phyloP scores from a whole-genome alignment of 1,284 basidiomycete species.

The Bondarzewia mesenterica region DNA sequence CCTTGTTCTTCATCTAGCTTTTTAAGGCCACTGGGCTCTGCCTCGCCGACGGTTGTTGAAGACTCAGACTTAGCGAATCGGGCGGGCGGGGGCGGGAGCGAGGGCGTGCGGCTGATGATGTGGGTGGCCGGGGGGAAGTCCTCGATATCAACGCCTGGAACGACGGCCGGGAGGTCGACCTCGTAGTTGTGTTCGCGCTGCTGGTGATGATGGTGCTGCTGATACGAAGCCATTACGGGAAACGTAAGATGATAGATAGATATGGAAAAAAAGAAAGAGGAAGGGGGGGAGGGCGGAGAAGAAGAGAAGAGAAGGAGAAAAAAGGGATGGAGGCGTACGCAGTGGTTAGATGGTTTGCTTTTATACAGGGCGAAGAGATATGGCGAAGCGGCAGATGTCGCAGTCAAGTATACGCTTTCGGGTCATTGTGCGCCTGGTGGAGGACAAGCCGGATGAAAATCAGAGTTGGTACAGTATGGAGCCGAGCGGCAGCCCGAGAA shows the following conservation, averaged over 20 bases:
- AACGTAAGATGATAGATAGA: background rate
- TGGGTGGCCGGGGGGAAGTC: background rate
- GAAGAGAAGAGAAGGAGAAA: background rate
- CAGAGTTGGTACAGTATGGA: too few relatives aligned
- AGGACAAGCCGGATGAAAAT: background rate
- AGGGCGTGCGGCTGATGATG: background rate
- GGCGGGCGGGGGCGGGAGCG: background rate
- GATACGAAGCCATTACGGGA: background rate
- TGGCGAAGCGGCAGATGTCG: background rate
- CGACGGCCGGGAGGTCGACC: background rate
- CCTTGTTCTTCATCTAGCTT: slow-evolving; percentile 26
- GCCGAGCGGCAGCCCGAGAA: too few relatives aligned
- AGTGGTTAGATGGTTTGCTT: background rate
- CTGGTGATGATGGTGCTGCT: background rate
- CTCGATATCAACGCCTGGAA: background rate
- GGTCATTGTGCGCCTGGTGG: background rate
- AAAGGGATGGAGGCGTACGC: background rate
- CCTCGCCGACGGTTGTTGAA: background rate
- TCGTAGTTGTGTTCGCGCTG: background rate
- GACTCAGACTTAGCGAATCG: background rate
- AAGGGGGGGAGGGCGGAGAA: too few relatives aligned
- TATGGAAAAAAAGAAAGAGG: background rate
- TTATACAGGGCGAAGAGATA: background rate
- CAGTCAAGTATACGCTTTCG: background rate
- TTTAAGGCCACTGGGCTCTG: background rate